These are phyloP conservation scores for Moesziomyces sp. DNA, from an alignment of 1,284 basidiomycete species.

Conservation along the genomic window DNA sequence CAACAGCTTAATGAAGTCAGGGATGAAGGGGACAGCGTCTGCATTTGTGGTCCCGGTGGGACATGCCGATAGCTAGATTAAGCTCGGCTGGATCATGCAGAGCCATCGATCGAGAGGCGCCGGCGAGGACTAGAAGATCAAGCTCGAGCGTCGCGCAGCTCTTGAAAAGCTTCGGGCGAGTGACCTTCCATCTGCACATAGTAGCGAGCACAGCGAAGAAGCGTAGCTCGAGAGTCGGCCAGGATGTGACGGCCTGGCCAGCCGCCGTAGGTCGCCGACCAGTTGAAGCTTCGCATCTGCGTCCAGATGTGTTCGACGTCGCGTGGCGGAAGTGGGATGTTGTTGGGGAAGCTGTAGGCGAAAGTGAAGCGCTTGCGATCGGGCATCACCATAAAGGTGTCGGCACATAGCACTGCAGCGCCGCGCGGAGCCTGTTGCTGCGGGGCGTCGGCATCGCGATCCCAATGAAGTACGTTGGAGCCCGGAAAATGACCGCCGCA, in stretches of 20 bases:
- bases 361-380: constrained; percentile 31
- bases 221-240: constrained; percentile 20
- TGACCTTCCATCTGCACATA: constrained; percentile 34
- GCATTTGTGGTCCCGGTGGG: constrained; percentile 4
- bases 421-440: background rate
- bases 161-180: constrained; percentile 18
- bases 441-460: constrained; percentile 17
- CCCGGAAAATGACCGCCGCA: constrained; percentile 42
- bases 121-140: constrained; percentile 5
- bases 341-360: constrained; percentile 35
- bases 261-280: constrained; percentile 34
- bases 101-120: constrained; percentile 1
- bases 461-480: constrained; percentile 19
- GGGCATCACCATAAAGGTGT: constrained; percentile 31
- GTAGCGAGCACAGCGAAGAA: constrained; percentile 30
- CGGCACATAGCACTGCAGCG: constrained; percentile 33
- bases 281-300: constrained; percentile 30
- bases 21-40: constrained; percentile 6
- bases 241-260: constrained; percentile 36
- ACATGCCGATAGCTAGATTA: background rate
- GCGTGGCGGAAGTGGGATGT: constrained; percentile 38
- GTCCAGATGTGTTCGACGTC: constrained; percentile 37
- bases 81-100: constrained; percentile 9
- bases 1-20: constrained; percentile 6
- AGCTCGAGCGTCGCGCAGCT: constrained; percentile 10